Evolutionary conservation across 2,329 filamentous ascomycete genomes (phyloP).

Genomic region (Hymenoscyphus fructigenus): DNA sequence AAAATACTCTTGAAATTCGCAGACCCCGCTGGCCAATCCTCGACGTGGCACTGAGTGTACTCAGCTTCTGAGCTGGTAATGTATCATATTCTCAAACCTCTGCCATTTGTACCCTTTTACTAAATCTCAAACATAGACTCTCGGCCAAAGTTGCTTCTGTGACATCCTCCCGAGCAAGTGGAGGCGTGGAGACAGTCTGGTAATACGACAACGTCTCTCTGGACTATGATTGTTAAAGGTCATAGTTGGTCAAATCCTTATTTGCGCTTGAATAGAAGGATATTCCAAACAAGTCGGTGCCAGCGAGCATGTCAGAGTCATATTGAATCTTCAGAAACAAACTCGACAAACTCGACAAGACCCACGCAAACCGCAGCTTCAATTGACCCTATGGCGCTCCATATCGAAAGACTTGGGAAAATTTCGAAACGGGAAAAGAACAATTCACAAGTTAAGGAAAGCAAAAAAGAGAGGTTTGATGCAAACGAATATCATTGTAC

Average conservation of each 20-base stretch:
- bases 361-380: neutral
- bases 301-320: slow-evolving; percentile 2
- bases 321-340: neutral
- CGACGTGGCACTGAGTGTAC: neutral
- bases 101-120: neutral
- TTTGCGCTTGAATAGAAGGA: neutral
- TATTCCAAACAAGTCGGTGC: neutral
- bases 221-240: neutral
- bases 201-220: neutral
- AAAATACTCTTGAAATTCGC: neutral
- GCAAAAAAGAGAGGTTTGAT: slow-evolving; percentile 16
- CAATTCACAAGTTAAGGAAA: neutral
- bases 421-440: neutral
- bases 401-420: neutral
- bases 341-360: neutral
- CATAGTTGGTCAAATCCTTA: neutral
- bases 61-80: neutral
- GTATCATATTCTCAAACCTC: neutral
- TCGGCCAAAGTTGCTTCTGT: slow-evolving; percentile 1
- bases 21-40: neutral
- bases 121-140: neutral
- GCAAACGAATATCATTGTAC: slow-evolving; percentile 19
- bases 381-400: neutral
- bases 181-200: neutral
- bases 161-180: slow-evolving; percentile 1